A percentile compares a stretch with the other conserved stretches of the same genome.
phyloP scores from a whole-genome alignment of 768 basidiomycete genomes.

The Xerocomus spinulosus region DNA sequence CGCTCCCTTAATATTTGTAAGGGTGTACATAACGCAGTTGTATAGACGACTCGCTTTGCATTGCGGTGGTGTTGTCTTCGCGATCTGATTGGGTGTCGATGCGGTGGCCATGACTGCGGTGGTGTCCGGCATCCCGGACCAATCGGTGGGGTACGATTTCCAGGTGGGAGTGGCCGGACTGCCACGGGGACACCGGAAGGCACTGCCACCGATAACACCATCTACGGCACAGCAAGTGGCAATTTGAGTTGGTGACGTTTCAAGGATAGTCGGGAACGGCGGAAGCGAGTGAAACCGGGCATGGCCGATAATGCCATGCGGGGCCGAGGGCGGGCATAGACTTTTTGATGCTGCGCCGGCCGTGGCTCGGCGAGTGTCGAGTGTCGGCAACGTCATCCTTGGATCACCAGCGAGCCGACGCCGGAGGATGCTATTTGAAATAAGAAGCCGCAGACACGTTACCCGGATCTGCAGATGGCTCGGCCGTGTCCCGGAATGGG shows the following conservation, averaged over 20 bases:
- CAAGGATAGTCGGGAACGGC: slow-evolving; percentile 11
- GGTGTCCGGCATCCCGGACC: too few species aligned
- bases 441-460: slow-evolving; percentile 29
- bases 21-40: not conserved
- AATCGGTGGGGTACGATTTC: not conserved
- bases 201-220: not conserved
- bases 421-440: slow-evolving; percentile 24
- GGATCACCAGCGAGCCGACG: slow-evolving; percentile 7
- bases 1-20: not conserved
- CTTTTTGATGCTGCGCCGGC: slow-evolving; percentile 16
- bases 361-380: slow-evolving; percentile 1
- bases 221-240: not conserved
- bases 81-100: too few species aligned
- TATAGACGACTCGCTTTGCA: not conserved
- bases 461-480: slow-evolving; percentile 33
- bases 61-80: too few species aligned
- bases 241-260: slow-evolving; percentile 8
- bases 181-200: not conserved
- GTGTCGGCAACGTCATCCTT: too few species aligned
- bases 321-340: slow-evolving; percentile 25
- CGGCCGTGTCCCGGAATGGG: slow-evolving; percentile 10
- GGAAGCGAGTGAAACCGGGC: slow-evolving; percentile 18
- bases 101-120: too few species aligned
- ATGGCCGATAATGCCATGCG: slow-evolving; percentile 14
- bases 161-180: not conserved